Percentiles rank a stretch among this genome's conserved stretches.
Conservation (phyloP, 2,329 filamentous ascomycete species). For the Nectriaceae sp. region DNA sequence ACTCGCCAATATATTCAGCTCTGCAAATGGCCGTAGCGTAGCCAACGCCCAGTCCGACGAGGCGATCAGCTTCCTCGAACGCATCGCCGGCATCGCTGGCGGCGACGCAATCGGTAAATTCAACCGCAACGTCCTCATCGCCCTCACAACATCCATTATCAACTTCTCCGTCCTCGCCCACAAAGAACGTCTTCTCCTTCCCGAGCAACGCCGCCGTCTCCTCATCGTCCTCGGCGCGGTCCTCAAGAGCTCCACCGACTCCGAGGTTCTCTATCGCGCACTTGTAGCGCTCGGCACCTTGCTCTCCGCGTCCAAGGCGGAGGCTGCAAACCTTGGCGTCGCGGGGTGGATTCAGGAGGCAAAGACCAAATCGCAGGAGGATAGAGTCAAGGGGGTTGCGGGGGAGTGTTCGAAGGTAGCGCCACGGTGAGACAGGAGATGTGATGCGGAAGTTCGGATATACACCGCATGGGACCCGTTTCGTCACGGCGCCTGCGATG, state of each 20-base stretch:
- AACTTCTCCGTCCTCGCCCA: slow-evolving; percentile 78
- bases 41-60: slow-evolving; percentile 60
- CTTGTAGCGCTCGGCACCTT: slow-evolving; percentile 80
- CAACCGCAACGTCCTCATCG: slow-evolving; percentile 82
- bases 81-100: slow-evolving; percentile 55
- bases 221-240: slow-evolving; percentile 64
- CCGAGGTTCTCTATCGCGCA: slow-evolving; percentile 80
- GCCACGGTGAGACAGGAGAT: slow-evolving; percentile 9
- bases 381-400: slow-evolving; percentile 48
- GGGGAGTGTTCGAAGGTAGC: slow-evolving; percentile 46
- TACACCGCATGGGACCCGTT: no score
- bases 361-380: slow-evolving; percentile 46
- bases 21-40: slow-evolving; percentile 67
- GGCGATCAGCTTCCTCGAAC: slow-evolving; percentile 64
- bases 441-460: no score
- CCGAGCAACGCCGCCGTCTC: slow-evolving; percentile 42
- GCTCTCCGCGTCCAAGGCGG: slow-evolving; percentile 55
- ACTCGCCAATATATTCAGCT: slow-evolving; percentile 82
- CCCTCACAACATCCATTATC: slow-evolving; percentile 78
- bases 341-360: slow-evolving; percentile 44
- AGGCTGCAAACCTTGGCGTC: slow-evolving; percentile 45
- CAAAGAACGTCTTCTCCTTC: slow-evolving; percentile 42
- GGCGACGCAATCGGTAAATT: slow-evolving; percentile 50
- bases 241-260: slow-evolving; percentile 68
- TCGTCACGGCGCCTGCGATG: no score